Percentiles rank a stretch among this genome's conserved stretches.
Conservation (phyloP, 306 rosid species). For the Sechiopsis laciniata region DNA sequence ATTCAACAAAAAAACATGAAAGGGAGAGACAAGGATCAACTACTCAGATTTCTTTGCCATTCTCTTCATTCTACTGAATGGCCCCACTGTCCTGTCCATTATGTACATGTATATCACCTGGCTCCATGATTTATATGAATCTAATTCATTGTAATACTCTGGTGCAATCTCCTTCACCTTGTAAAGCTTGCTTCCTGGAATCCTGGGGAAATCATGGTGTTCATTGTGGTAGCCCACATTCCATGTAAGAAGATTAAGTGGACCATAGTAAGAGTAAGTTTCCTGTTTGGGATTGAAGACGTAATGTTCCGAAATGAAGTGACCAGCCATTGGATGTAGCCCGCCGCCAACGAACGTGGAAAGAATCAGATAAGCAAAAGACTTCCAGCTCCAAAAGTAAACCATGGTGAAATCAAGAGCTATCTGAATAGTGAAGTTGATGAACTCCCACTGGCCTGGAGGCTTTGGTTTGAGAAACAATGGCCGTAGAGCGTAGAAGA, state of each 20-base stretch:
- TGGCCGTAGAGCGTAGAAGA: constrained; percentile 80
- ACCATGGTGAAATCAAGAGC: constrained; percentile 59
- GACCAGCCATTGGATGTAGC: constrained; percentile 99
- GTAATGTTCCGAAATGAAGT: constrained; percentile 90
- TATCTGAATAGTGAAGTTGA: constrained; percentile 59
- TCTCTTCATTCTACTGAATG: constrained; percentile 88
- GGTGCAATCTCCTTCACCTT: constrained; percentile 85
- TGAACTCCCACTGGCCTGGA: constrained; percentile 79
- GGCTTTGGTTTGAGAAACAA: constrained; percentile 83
- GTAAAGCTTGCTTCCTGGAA: constrained; percentile 80
- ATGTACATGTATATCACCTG: constrained; percentile 45
- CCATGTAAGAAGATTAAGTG: constrained; percentile 80
- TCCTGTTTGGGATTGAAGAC: constrained; percentile 80
- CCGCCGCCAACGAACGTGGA: constrained; percentile 92
- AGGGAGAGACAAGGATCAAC: constrained; percentile 22
- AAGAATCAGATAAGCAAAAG: constrained; percentile 65
- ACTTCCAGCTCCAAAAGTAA: constrained; percentile 64
- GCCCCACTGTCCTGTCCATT: constrained; percentile 77
- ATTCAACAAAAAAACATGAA: background rate
- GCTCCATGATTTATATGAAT: constrained; percentile 39
- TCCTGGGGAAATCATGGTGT: constrained; percentile 90
- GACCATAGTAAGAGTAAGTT: constrained; percentile 90
- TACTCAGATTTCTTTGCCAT: constrained; percentile 51
- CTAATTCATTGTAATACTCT: constrained; percentile 55
- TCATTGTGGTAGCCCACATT: constrained; percentile 86